Percentiles rank a stretch among this genome's conserved stretches.
phyloP scores from a whole-genome alignment of 1,139 yeast species.

The Taphrina populina region DNA sequence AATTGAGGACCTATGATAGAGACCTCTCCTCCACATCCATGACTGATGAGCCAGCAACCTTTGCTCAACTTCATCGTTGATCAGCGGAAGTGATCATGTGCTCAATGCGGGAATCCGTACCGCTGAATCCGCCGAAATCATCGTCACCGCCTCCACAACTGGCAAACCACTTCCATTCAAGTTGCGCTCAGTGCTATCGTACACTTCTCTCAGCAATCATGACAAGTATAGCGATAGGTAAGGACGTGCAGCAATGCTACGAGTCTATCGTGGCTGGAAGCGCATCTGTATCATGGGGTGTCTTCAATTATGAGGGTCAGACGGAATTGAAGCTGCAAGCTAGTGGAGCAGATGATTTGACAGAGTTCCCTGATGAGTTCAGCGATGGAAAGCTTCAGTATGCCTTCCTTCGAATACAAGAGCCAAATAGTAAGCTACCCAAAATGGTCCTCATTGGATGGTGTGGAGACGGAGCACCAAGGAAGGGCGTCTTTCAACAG shows the following conservation, averaged over 20 bases:
- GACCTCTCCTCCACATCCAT: no score
- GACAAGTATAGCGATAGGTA: constrained; percentile 23
- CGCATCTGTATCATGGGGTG: constrained; percentile 49
- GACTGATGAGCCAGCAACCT: not conserved
- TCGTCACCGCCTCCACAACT: constrained; percentile 1
- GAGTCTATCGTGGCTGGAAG: constrained; percentile 49
- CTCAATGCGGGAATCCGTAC: no score
- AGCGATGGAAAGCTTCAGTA: constrained; percentile 87
- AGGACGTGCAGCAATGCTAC: constrained; percentile 47
- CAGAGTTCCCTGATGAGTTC: constrained; percentile 76
- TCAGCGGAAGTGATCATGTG: no score
- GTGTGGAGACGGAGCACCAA: constrained; percentile 63
- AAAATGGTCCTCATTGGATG: constrained; percentile 86
- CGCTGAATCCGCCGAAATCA: no score
- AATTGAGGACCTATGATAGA: no score
- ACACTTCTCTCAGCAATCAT: not conserved
- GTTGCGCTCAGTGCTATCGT: not conserved
- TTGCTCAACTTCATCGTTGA: no score
- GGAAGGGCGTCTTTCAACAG: constrained; percentile 50
- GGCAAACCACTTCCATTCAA: no score
- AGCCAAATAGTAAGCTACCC: constrained; percentile 83
- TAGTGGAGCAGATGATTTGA: constrained; percentile 57
- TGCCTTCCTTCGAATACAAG: constrained; percentile 83
- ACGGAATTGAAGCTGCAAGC: constrained; percentile 43
- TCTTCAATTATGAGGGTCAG: constrained; percentile 48